These are phyloP conservation scores for Hanseniaspora nectarophila DNA, from an alignment of 805 yeast genomes.

Conservation along the genomic window DNA sequence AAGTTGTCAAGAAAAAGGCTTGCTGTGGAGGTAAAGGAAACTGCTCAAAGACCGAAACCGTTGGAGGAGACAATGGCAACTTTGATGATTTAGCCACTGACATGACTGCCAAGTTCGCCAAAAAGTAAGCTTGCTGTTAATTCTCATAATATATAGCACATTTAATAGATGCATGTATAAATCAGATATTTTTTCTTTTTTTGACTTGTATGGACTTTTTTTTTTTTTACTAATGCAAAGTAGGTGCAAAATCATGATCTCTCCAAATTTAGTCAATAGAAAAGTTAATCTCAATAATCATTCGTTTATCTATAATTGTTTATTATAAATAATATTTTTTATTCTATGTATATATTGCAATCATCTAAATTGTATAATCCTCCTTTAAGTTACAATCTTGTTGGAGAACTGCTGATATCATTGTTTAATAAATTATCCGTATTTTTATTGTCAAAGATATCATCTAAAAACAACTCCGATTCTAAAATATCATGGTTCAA, in stretches of 20 bases:
- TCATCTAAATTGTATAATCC: too few species aligned
- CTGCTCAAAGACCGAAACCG: not conserved
- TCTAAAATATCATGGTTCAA: not conserved
- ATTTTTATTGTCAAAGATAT: not conserved
- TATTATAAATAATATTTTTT: not conserved
- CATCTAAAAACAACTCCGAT: not conserved
- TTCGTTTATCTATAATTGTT: too few species aligned
- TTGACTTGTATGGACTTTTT: not conserved
- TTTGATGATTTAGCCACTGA: constrained; percentile 11
- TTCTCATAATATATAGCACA: not conserved
- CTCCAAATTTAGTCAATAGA: too few species aligned
- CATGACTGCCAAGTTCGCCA: constrained; percentile 7
- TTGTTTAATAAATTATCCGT: not conserved
- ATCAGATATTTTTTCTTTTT: not conserved
- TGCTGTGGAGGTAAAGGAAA: constrained; percentile 7
- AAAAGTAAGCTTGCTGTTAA: not conserved
- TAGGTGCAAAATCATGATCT: too few species aligned
- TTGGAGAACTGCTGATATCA: constrained; percentile 1
- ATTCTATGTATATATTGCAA: not conserved
- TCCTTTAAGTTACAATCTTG: not conserved
- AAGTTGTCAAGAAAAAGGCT: not conserved
- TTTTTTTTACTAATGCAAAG: too few species aligned
- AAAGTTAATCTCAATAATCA: too few species aligned
- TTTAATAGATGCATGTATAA: not conserved
- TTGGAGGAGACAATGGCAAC: not conserved